Evolutionary conservation across 75 land plant species (phyloP), one percentile per base, ranked within the genome.

Genomic region (Isoetes taiwanensis): DNA sequence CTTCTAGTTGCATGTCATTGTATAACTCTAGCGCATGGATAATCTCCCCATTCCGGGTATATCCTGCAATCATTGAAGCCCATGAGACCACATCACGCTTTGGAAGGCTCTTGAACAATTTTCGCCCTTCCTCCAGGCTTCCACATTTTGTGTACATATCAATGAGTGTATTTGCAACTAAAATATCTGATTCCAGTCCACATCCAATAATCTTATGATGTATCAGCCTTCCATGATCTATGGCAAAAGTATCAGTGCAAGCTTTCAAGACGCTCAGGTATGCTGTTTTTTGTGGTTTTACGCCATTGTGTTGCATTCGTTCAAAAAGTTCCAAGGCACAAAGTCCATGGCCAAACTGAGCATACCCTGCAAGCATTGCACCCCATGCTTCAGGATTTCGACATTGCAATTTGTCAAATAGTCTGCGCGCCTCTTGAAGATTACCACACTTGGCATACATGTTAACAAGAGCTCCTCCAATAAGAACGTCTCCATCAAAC

Each of bases 101-200:
- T 6, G 34, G 48, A 67, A 82, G 72, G 54, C 52, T 57, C 11
- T 35, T 38, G 50, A 82, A 79, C 6, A 38, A 28, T 23, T 29
- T 52, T 14, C 58, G 39, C 41, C 76, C 78, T 20, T 75, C 76
- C 0, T 63, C 57, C 20, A 61, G 28, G 23, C 76, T 24, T 16
- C 80, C 75, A 61, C 84, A 78, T 10, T 78, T 81, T 43, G 72
- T 40, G 29, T 81, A 81, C 84, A 81, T 81, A 48, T 81, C 80
- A n/a, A 78, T 34, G n/a, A 74, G 61, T 9, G 84, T 67, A 64
- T 78, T 81, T 24, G 56, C 70, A 1, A 74, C 77, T 6, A 72
- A 70, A 6, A 62, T 30, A 30, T 78, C 74, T 17, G 56, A 64
- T n/a, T 67, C 69, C 38, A 61, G 57, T 9, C 65, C 63, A 19